Conservation (phyloP, 2,329 filamentous ascomycete species). For the Penicillium hordei region DNA sequence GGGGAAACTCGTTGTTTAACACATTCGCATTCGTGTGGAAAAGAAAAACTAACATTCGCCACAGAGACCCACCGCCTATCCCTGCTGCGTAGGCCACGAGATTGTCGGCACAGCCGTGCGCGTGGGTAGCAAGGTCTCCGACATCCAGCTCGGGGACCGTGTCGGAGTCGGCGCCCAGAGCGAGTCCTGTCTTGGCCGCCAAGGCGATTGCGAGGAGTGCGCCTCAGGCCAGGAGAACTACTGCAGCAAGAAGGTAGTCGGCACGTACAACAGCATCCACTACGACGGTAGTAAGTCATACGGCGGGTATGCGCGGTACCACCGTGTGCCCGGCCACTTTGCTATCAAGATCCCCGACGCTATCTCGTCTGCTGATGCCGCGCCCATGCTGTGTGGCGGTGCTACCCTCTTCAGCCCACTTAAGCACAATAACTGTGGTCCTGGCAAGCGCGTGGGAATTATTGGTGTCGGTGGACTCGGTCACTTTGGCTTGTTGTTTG, state of each 20-base stretch:
- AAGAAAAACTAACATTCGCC: not conserved
- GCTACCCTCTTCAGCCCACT: slow-evolving; percentile 72
- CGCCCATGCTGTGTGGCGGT: slow-evolving; percentile 77
- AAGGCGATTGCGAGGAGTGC: slow-evolving; percentile 56
- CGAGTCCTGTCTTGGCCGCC: slow-evolving; percentile 51
- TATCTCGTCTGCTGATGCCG: slow-evolving; percentile 52
- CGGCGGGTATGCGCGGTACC: slow-evolving; percentile 63
- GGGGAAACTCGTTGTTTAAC: not conserved
- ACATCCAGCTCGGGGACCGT: slow-evolving; percentile 37
- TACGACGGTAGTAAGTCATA: slow-evolving; percentile 61
- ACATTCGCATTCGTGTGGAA: not conserved
- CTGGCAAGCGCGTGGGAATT: slow-evolving; percentile 70
- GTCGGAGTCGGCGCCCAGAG: slow-evolving; percentile 62
- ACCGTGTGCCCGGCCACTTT: slow-evolving; percentile 59
- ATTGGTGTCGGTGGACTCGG: slow-evolving; percentile 73
- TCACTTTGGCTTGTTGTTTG: slow-evolving; percentile 70
- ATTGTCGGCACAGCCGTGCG: slow-evolving; percentile 62
- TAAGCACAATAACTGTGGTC: slow-evolving; percentile 65
- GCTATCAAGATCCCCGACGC: slow-evolving; percentile 58
- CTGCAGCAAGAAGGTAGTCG: slow-evolving; percentile 31
- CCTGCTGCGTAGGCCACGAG: slow-evolving; percentile 62
- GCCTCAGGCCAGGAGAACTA: slow-evolving; percentile 42
- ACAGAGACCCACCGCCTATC: slow-evolving; percentile 37
- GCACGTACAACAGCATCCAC: slow-evolving; percentile 36
- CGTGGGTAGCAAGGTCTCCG: slow-evolving; percentile 49